phyloP scores from a whole-genome alignment of 2,329 filamentous ascomycete species.

The Aureobasidium sp. region DNA sequence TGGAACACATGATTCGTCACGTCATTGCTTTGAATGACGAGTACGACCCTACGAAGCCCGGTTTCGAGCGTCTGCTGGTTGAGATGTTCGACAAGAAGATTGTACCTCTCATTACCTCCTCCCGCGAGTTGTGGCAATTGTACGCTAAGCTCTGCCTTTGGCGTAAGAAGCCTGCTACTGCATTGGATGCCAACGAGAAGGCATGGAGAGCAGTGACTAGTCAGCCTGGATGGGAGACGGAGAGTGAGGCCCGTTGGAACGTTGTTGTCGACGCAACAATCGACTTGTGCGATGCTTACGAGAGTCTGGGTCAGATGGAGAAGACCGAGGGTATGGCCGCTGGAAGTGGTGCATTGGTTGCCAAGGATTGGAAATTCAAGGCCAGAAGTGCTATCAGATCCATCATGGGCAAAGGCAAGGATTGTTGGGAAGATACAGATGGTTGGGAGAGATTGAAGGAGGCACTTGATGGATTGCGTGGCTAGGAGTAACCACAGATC shows the following conservation, averaged over 20 bases:
- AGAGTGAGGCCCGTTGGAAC: conserved; percentile 59
- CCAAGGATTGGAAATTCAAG: conserved; percentile 81
- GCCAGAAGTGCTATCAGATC: conserved; percentile 75
- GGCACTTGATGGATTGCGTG: conserved; percentile 27
- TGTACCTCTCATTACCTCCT: conserved; percentile 75
- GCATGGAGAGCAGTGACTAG: conserved; percentile 70
- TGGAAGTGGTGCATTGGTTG: conserved; percentile 54
- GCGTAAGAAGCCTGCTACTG: conserved; percentile 61
- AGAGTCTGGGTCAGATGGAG: conserved; percentile 55
- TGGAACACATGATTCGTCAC: conserved; percentile 66
- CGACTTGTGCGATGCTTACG: conserved; percentile 73
- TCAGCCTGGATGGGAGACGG: conserved; percentile 49
- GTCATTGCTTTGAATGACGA: conserved; percentile 48
- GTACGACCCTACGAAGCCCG: conserved; percentile 37
- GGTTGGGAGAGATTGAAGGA: conserved; percentile 59
- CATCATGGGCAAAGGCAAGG: conserved; percentile 74
- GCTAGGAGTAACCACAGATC: neutral
- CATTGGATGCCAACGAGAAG: conserved; percentile 79
- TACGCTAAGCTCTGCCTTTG: conserved; percentile 67
- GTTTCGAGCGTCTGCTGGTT: conserved; percentile 56
- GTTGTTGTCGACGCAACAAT: conserved; percentile 71
- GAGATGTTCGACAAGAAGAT: conserved; percentile 68
- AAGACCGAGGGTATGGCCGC: conserved; percentile 47
- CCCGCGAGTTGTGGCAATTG: conserved; percentile 69
- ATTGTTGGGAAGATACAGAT: conserved; percentile 70